Conservation (phyloP, 352 stramenopile species). For the Blastocystis hominis region DNA sequence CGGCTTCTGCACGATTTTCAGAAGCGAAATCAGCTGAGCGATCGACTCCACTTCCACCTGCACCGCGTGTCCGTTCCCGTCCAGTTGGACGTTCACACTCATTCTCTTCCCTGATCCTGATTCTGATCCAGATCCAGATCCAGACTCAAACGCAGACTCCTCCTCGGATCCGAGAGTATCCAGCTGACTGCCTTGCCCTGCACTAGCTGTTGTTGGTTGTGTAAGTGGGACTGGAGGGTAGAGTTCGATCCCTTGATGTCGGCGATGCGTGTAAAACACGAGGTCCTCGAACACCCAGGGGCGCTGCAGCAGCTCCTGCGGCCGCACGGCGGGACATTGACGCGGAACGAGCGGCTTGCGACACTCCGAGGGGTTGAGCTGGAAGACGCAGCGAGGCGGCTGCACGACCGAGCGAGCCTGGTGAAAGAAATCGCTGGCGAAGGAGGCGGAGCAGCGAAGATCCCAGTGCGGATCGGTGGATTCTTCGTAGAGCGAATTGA, state of each 20-base stretch:
- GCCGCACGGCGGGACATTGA: background rate
- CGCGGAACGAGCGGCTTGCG: background rate
- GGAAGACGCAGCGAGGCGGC: background rate
- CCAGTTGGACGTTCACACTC: background rate
- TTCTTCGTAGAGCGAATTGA: background rate
- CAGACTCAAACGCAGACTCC: too few relatives aligned
- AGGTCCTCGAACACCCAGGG: conserved; percentile 4
- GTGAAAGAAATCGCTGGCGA: background rate
- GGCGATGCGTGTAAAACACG: background rate
- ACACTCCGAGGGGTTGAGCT: background rate
- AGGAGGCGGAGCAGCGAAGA: conserved; percentile 18
- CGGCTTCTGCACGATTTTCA: background rate
- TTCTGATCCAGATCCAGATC: too few relatives aligned
- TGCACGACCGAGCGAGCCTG: background rate
- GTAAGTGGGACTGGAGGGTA: background rate
- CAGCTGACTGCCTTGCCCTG: background rate
- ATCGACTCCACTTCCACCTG: background rate
- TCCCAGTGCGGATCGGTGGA: background rate
- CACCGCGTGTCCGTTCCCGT: background rate
- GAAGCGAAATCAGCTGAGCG: background rate
- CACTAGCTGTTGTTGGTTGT: background rate
- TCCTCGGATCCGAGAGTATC: too few relatives aligned
- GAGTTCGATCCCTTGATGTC: background rate
- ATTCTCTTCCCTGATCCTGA: background rate
- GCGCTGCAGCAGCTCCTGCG: background rate